phyloP scores from a whole-genome alignment of 345 rosid genomes.

The Corchorus capsularis region DNA sequence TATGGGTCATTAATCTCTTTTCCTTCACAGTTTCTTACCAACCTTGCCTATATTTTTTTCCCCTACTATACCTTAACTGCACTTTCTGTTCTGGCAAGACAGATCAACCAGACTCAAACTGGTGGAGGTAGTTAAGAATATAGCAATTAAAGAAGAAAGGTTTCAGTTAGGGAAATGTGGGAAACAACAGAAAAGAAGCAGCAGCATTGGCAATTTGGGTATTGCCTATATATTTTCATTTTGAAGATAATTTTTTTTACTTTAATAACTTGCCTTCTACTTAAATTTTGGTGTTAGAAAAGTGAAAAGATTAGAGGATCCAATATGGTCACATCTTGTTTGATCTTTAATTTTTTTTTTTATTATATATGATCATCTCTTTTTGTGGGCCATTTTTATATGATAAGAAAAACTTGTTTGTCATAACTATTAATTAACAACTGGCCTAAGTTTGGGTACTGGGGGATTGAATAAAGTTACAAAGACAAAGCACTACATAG shows the following conservation, averaged over 20 bases:
- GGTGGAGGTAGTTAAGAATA: slow-evolving; percentile 20
- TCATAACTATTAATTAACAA: not conserved
- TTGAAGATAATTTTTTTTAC: not conserved
- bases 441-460: not conserved
- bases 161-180: not conserved
- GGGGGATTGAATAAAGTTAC: slow-evolving; percentile 1
- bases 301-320: slow-evolving; percentile 25
- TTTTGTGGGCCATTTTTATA: slow-evolving; percentile 23
- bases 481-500: slow-evolving; percentile 1
- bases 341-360: not conserved
- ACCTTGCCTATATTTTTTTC: not conserved
- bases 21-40: slow-evolving; percentile 21
- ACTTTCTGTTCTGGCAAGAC: slow-evolving; percentile 7
- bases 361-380: not conserved
- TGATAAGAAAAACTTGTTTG: slow-evolving; percentile 3
- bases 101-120: not conserved
- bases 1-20: slow-evolving; percentile 17
- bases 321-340: slow-evolving; percentile 21
- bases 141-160: not conserved
- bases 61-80: not conserved
- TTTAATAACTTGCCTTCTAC: not conserved
- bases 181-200: not conserved
- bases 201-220: not conserved
- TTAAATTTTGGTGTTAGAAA: not conserved
- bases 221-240: not conserved